Base-by-base conservation (phyloP, 306 rosid species). In the Prunus salicina region DNA sequence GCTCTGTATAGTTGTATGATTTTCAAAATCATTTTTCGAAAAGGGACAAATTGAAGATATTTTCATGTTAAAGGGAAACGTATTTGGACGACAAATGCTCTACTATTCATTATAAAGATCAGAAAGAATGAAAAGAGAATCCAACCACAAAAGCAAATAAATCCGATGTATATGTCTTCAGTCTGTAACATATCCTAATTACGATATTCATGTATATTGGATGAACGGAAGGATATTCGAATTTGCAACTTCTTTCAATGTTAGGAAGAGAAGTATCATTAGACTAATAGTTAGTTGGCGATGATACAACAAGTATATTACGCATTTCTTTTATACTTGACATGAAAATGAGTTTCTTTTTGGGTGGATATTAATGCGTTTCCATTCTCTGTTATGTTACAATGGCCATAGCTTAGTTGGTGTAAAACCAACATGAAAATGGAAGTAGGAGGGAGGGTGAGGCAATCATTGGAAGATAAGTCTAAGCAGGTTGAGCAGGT, bases 71-170 rank as follows among this genome's bases (percentile, higher is more conserved):
- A 5, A 43, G 25, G 22, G 32, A 19, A 64, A 78, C 53, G 89
- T 58, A 85, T 71, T 3, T 72, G 76, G 82, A 85, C 86, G 78
- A n/a, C 8, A 73, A 38, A 22, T 46, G 66, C 43, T 64, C 30
- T 6, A 52, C 6, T 52, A 52, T 82, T 60, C 89, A 73, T 80
- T 25, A 11, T 9, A 34, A n/a, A 28, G 10, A 43, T 43, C 2
- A 25, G 4, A 45, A 51, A 51, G 28, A 67, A 22, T 2, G 55
- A 32, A 27, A 56, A 64, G 27, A 64, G 72, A 80, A 73, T 72
- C 74, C 72, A 41, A 25, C 14, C 57, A 38, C 84, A 64, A 76
- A 82, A 67, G 69, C 56, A 66, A 72, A 77, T 56, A 25, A 52
- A 57, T 65, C 52, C 46, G 41, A 10, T 38, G 43, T 38, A 38